Evolutionary conservation across 208 protist species (phyloP).

Genomic region (Strigomonas culicis): DNA sequence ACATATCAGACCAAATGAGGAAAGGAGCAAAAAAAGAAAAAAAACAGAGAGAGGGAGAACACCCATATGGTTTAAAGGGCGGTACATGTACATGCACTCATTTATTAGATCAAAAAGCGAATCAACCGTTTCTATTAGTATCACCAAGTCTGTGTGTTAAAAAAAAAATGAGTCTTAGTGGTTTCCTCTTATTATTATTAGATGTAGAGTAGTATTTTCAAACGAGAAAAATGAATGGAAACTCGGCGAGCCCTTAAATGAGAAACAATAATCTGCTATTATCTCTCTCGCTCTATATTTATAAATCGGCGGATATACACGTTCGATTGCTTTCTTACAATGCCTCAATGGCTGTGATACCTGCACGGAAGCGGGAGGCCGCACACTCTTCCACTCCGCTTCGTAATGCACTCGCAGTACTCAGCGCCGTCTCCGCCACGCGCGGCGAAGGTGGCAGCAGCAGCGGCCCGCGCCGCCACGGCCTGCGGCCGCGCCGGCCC

Average conservation of each 20-base stretch:
- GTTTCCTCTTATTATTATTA: neutral
- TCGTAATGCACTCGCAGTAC: neutral
- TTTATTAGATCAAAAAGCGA: neutral
- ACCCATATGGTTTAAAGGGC: neutral
- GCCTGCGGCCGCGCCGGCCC: too few species aligned
- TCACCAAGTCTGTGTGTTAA: neutral
- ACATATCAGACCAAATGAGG: neutral
- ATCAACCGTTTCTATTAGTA: neutral
- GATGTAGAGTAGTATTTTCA: neutral
- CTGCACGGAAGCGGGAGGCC: neutral
- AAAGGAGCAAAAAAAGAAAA: constrained; percentile 4
- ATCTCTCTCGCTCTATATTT: neutral
- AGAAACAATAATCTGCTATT: neutral
- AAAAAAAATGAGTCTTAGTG: neutral
- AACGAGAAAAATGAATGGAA: neutral
- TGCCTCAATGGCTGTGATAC: neutral
- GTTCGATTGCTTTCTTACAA: neutral
- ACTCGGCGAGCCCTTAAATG: neutral
- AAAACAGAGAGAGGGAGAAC: constrained; percentile 3
- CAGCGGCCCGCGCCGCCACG: neutral
- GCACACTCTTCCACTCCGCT: neutral
- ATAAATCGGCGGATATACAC: neutral
- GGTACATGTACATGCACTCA: neutral
- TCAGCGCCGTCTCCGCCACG: neutral
- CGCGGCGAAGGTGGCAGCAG: neutral